Percentiles rank a stretch among this genome's conserved stretches.
phyloP scores from a whole-genome alignment of 139 green algal species.

The Mesostigma viride region DNA sequence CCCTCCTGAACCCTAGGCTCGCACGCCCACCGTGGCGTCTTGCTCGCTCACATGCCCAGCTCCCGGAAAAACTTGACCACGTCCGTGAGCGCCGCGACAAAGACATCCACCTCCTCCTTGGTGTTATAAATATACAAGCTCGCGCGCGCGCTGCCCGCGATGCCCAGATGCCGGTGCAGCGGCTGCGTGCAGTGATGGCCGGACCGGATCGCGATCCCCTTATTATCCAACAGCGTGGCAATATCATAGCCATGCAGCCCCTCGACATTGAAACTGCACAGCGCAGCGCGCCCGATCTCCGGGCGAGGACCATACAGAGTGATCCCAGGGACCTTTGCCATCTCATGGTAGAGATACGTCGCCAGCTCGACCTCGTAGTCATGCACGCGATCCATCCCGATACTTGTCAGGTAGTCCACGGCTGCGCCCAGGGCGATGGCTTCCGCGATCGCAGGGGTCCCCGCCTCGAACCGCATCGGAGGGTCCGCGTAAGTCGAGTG shows the following conservation, averaged over 20 bases:
- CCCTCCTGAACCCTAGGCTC: neutral
- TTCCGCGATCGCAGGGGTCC: constrained; percentile 89
- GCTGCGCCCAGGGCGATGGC: constrained; percentile 62
- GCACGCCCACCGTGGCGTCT: too few relatives aligned
- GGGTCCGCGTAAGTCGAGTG: constrained; percentile 82
- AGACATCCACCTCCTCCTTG: constrained; percentile 69
- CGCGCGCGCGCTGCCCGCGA: constrained; percentile 67
- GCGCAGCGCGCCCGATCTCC: constrained; percentile 48
- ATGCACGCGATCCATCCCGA: constrained; percentile 44
- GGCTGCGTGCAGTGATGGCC: constrained; percentile 98
- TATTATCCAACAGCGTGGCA: constrained; percentile 73
- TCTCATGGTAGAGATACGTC: constrained; percentile 61
- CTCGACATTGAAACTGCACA: constrained; percentile 90
- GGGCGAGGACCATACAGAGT: constrained; percentile 76
- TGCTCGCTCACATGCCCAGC: neutral
- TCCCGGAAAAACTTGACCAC: constrained; percentile 77
- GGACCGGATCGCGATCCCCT: constrained; percentile 75
- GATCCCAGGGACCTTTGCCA: constrained; percentile 53
- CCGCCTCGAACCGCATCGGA: constrained; percentile 85
- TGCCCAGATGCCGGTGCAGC: constrained; percentile 72
- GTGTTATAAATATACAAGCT: constrained; percentile 95
- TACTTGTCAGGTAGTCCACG: constrained; percentile 53
- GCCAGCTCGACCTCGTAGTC: constrained; percentile 59
- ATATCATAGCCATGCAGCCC: constrained; percentile 91
- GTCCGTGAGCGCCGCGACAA: constrained; percentile 68